phyloP scores from a whole-genome alignment of 2,329 filamentous ascomycete species.

The Ambrosiella xylebori region DNA sequence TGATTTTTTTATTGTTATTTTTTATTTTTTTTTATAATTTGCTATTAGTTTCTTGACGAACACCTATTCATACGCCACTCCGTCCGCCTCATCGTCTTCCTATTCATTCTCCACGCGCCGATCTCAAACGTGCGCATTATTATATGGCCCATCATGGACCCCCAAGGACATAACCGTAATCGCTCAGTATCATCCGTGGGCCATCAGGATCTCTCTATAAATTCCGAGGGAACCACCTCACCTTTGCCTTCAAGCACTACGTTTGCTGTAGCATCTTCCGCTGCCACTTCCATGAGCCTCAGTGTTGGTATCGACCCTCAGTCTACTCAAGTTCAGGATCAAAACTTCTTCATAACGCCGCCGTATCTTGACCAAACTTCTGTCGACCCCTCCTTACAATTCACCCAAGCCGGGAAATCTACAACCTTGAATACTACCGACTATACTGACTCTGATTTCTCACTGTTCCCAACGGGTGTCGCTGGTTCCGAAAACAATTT shows the following conservation, averaged over 20 bases:
- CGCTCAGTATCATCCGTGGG: conserved; percentile 46
- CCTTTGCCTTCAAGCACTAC: conserved; percentile 46
- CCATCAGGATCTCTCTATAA: conserved; percentile 48
- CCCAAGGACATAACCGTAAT: conserved; percentile 22
- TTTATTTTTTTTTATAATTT: neutral
- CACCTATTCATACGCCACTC: neutral
- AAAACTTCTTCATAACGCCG: conserved; percentile 22
- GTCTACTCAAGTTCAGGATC: conserved; percentile 7
- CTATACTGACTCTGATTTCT: conserved; percentile 42
- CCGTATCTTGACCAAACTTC: conserved; percentile 25
- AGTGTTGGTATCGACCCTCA: conserved; percentile 38
- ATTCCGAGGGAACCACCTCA: conserved; percentile 26
- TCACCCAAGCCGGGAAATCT: conserved; percentile 22
- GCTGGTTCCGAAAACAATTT: conserved; percentile 37
- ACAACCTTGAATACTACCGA: conserved; percentile 20
- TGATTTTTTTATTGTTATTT: neutral
- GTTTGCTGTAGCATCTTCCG: conserved; percentile 32
- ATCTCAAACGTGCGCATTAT: neutral
- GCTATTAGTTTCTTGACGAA: neutral
- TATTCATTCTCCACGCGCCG: neutral
- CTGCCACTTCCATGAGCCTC: conserved; percentile 29
- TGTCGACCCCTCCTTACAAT: conserved; percentile 24
- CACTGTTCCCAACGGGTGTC: conserved; percentile 40
- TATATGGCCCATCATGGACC: conserved; percentile 23
- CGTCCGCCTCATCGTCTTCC: neutral